Evolutionary conservation across 192 early-diverging fungal species (phyloP).

Genomic region (Linnemannia hyalina): DNA sequence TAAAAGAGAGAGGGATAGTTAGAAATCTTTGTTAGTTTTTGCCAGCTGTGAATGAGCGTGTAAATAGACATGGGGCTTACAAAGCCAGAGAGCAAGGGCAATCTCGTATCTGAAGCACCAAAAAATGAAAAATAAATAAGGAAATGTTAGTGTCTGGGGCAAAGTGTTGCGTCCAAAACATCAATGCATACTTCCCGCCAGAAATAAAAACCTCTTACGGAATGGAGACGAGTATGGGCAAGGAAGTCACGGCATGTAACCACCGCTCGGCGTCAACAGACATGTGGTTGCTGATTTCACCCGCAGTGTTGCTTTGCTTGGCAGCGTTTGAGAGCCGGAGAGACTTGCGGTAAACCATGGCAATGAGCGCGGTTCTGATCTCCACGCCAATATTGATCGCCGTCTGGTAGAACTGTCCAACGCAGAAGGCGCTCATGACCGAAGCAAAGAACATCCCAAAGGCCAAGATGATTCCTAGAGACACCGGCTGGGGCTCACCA

Average conservation of each 20-base stretch:
- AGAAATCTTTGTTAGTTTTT: not conserved
- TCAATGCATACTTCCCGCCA: not conserved
- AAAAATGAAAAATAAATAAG: not conserved
- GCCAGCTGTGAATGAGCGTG: not conserved
- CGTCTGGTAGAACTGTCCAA: slow-evolving; percentile 37
- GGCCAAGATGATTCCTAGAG: slow-evolving; percentile 45
- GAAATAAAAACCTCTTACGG: not conserved
- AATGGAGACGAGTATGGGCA: slow-evolving; percentile 37
- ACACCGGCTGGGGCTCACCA: slow-evolving; percentile 21
- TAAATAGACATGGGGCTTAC: not conserved
- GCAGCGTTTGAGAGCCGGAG: slow-evolving; percentile 44
- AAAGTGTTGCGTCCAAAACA: not conserved
- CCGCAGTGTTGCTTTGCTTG: slow-evolving; percentile 42
- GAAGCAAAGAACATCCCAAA: slow-evolving; percentile 58
- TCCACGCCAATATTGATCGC: slow-evolving; percentile 51
- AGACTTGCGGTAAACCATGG: slow-evolving; percentile 58
- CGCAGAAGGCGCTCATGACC: slow-evolving; percentile 31
- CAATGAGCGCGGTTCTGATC: slow-evolving; percentile 51
- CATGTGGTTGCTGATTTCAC: slow-evolving; percentile 60
- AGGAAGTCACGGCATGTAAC: slow-evolving; percentile 18
- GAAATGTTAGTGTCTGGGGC: not conserved
- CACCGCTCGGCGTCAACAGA: slow-evolving; percentile 57
- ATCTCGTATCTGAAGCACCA: slow-evolving; percentile 23
- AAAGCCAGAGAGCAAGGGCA: slow-evolving; percentile 46
- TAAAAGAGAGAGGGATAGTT: not conserved